Conservation (phyloP, 2,329 filamentous ascomycete species). For the Ceratocystis lukuohia region DNA sequence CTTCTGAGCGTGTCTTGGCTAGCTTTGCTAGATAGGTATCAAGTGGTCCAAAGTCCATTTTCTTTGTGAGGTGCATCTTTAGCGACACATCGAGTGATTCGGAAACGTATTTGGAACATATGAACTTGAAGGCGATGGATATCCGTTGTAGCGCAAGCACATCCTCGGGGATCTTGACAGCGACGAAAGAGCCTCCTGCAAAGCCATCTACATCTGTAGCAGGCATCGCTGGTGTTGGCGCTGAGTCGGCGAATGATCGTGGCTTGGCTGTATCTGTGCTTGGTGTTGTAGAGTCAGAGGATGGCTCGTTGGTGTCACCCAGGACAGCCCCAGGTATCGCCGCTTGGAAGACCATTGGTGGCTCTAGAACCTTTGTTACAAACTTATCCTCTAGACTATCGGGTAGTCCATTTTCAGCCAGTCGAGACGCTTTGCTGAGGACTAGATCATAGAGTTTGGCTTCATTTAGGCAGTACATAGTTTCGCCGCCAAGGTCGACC, state of each 20-base stretch:
- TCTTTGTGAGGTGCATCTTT: constrained; percentile 29
- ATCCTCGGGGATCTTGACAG: constrained; percentile 26
- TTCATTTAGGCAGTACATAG: constrained; percentile 68
- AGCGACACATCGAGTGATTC: constrained; percentile 32
- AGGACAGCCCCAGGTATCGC: constrained; percentile 26
- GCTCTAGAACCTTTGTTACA: constrained; percentile 60
- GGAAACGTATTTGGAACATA: constrained; percentile 48
- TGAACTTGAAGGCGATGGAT: constrained; percentile 50
- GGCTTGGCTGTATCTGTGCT: background rate
- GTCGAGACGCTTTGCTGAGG: constrained; percentile 55
- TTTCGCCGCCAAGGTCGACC: constrained; percentile 70
- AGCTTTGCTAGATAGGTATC: constrained; percentile 56
- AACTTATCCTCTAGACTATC: constrained; percentile 76
- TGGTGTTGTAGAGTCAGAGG: background rate
- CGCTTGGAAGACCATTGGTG: constrained; percentile 57
- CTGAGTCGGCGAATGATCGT: background rate
- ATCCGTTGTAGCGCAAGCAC: constrained; percentile 49
- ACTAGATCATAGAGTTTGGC: constrained; percentile 54
- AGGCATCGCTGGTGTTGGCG: constrained; percentile 26
- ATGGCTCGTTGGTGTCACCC: background rate
- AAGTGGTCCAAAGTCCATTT: constrained; percentile 56
- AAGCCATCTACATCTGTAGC: constrained; percentile 26
- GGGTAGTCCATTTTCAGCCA: constrained; percentile 55
- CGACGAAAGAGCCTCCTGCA: constrained; percentile 23
- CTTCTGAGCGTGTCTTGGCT: constrained; percentile 55